These are phyloP conservation scores for Phytophthora meadii DNA, from an alignment of 352 stramenopile genomes.

Conservation along the genomic window DNA sequence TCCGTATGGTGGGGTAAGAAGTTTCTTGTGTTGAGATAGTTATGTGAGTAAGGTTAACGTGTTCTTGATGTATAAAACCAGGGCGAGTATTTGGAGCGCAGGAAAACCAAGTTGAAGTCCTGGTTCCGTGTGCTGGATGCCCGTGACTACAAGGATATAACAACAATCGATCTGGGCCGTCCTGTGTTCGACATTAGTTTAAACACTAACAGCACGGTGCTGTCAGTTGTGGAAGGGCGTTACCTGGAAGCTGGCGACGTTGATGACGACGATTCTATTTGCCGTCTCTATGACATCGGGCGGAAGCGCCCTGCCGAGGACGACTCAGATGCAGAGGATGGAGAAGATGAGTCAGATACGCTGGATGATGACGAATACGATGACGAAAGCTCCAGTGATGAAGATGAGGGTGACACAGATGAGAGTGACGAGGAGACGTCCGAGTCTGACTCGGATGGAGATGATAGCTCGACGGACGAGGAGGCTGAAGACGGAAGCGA, in stretches of 20 bases:
- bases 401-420: slow-evolving; percentile 60
- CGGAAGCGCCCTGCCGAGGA: slow-evolving; percentile 85
- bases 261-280: slow-evolving; percentile 80
- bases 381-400: slow-evolving; percentile 63
- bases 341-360: slow-evolving; percentile 66
- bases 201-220: slow-evolving; percentile 67
- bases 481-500: slow-evolving; percentile 35
- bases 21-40: slow-evolving; percentile 1
- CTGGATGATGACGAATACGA: slow-evolving; percentile 86
- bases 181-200: slow-evolving; percentile 79
- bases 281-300: slow-evolving; percentile 88
- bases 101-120: slow-evolving; percentile 76
- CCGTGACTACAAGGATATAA: slow-evolving; percentile 86
- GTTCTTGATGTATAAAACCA: slow-evolving; percentile 25
- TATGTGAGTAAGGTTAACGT: slow-evolving; percentile 8
- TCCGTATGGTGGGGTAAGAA: slow-evolving; percentile 67
- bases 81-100: slow-evolving; percentile 63
- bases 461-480: slow-evolving; percentile 43
- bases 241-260: slow-evolving; percentile 69
- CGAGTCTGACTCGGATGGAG: slow-evolving; percentile 31
- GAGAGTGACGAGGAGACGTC: slow-evolving; percentile 48
- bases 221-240: slow-evolving; percentile 78
- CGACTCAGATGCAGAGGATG: slow-evolving; percentile 89
- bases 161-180: slow-evolving; percentile 81
- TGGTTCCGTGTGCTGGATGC: slow-evolving; percentile 88